These are phyloP conservation scores for Ceratobasidium sp. DNA, from an alignment of 1,284 basidiomycete species.

Conservation along the genomic window DNA sequence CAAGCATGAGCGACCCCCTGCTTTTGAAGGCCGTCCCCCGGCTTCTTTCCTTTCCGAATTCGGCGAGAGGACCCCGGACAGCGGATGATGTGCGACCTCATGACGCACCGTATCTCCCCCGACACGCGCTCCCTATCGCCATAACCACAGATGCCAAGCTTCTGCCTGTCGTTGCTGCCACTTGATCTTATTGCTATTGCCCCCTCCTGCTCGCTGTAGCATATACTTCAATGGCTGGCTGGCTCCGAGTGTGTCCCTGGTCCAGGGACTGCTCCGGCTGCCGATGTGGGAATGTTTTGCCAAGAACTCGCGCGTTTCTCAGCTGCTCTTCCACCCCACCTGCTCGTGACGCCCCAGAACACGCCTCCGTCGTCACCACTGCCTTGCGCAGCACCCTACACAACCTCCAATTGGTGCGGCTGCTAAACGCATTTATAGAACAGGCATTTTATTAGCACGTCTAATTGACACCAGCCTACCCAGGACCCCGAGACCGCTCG, in stretches of 20 bases:
- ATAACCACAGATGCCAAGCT: background rate
- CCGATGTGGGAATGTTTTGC: conserved; percentile 20
- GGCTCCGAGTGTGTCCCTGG: conserved; percentile 9
- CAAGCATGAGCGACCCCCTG: background rate
- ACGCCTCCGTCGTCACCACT: conserved; percentile 2
- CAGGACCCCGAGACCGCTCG: conserved; percentile 18
- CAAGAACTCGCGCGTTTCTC: background rate
- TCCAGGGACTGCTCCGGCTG: conserved; percentile 15
- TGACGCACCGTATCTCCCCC: conserved; percentile 11
- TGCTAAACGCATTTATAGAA: conserved; percentile 11
- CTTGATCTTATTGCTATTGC: no score
- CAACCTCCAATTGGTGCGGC: background rate
- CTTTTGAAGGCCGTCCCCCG: conserved; percentile 16
- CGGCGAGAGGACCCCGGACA: conserved; percentile 10
- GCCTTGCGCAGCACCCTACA: conserved; percentile 28
- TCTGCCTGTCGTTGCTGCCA: background rate
- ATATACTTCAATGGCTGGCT: no score
- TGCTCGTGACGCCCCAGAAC: background rate
- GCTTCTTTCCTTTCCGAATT: conserved; percentile 37
- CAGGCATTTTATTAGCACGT: conserved; percentile 1
- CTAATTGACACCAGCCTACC: conserved; percentile 1
- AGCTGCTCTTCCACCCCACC: conserved; percentile 6
- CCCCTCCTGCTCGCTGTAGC: background rate
- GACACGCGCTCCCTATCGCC: conserved; percentile 1
- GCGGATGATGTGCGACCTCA: conserved; percentile 4